These are phyloP conservation scores for Hyaloscypha bicolor DNA, from an alignment of 495 filamentous ascomycete genomes.

Conservation along the genomic window DNA sequence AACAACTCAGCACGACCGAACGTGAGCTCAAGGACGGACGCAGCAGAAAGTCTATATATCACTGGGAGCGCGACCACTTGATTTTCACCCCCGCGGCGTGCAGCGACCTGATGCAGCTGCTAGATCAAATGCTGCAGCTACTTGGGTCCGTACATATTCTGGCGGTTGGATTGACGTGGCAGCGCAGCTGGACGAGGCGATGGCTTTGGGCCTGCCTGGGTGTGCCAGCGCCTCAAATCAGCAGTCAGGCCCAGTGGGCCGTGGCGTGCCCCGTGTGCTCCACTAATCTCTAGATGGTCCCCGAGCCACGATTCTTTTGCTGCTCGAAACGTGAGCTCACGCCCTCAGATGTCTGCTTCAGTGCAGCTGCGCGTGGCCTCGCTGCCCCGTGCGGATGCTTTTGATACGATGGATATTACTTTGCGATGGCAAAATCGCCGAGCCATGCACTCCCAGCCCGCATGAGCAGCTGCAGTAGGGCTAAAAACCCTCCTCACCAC, in stretches of 20 bases:
- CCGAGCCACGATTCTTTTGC: conserved; percentile 3
- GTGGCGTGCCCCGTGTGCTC: conserved; percentile 4
- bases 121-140: conserved; percentile 25
- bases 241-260: background rate
- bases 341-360: background rate
- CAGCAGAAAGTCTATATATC: conserved; percentile 25
- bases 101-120: conserved; percentile 19
- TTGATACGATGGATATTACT: conserved; percentile 22
- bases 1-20: conserved; percentile 14
- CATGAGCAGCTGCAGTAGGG: conserved; percentile 24
- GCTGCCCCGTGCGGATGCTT: conserved; percentile 11
- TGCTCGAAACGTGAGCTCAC: background rate
- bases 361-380: background rate
- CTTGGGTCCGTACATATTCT: conserved; percentile 22
- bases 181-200: conserved; percentile 19
- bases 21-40: background rate
- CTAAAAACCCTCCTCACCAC: conserved; percentile 15
- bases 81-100: conserved; percentile 23
- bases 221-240: background rate
- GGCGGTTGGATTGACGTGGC: conserved; percentile 28
- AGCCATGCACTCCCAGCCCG: conserved; percentile 12
- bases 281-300: conserved; percentile 6
- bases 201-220: background rate
- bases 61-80: conserved; percentile 27
- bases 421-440: conserved; percentile 30